phyloP scores from a whole-genome alignment of 1,284 basidiomycete genomes.

The Rhodotorula sp. region DNA sequence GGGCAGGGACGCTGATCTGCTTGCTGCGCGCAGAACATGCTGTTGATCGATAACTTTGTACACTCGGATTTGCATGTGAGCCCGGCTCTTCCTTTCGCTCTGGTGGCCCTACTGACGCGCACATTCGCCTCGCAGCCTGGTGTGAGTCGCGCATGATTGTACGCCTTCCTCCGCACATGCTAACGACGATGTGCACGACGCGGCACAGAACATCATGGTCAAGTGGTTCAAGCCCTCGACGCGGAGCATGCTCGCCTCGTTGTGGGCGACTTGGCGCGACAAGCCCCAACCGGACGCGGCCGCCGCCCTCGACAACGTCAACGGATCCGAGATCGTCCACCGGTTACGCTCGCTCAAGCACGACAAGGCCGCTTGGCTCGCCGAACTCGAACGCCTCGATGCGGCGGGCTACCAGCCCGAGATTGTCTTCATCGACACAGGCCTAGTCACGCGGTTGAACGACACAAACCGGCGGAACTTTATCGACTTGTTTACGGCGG shows the following conservation, averaged over 20 bases:
- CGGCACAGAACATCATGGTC: conserved; percentile 45
- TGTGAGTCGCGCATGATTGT: background rate
- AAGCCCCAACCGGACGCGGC: conserved; percentile 57
- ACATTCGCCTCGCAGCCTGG: conserved; percentile 3
- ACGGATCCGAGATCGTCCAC: conserved; percentile 61
- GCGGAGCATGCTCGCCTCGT: conserved; percentile 34
- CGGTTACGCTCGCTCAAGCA: conserved; percentile 53
- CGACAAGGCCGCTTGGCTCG: conserved; percentile 67
- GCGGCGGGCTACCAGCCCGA: conserved; percentile 83
- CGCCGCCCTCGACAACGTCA: conserved; percentile 24
- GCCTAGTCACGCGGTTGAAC: conserved; percentile 84
- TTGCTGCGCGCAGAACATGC: conserved; percentile 72
- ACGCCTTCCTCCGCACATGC: background rate
- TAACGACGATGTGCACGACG: conserved; percentile 15
- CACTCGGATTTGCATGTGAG: conserved; percentile 82
- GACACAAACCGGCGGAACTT: conserved; percentile 83
- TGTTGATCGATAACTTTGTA: conserved; percentile 96
- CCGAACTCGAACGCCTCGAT: conserved; percentile 65
- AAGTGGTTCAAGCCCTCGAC: conserved; percentile 49
- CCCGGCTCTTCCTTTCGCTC: conserved; percentile 52
- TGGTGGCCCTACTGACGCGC: conserved; percentile 70
- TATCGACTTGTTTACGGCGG: conserved; percentile 90
- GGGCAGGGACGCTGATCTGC: background rate
- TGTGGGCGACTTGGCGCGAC: conserved; percentile 48
- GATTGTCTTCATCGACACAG: conserved; percentile 94